Conservation (phyloP, 1,284 basidiomycete genomes). For the Athelia sp. region DNA sequence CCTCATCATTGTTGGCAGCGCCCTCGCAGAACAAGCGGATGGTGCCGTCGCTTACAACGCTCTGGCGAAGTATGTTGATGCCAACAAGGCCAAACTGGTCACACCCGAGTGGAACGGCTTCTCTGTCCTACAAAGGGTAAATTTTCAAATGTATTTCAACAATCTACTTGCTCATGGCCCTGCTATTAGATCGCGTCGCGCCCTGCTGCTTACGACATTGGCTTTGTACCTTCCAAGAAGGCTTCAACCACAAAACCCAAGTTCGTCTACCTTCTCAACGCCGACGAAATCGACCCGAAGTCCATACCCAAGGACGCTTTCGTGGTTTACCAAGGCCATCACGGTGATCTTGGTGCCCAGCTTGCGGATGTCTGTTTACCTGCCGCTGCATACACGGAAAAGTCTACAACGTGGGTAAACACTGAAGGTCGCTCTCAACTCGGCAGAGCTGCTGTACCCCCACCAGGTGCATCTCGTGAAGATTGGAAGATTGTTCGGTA, state of each 20-base stretch:
- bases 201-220: constrained; percentile 93
- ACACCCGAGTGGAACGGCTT: constrained; percentile 96
- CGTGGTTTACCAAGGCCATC: constrained; percentile 99
- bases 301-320: constrained; percentile 94
- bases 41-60: constrained; percentile 78
- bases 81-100: constrained; percentile 72
- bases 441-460: constrained; percentile 90
- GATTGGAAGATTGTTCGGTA: constrained; percentile 99
- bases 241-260: constrained; percentile 81
- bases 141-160: constrained; percentile 19
- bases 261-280: constrained; percentile 96
- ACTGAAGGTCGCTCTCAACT: constrained; percentile 94
- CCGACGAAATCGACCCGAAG: constrained; percentile 89
- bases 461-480: constrained; percentile 91
- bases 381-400: constrained; percentile 95
- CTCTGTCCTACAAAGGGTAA: constrained; percentile 87
- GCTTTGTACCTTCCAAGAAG: constrained; percentile 82
- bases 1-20: constrained; percentile 90
- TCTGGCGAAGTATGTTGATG: constrained; percentile 78
- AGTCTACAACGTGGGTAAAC: constrained; percentile 93
- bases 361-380: constrained; percentile 96
- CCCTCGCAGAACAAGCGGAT: constrained; percentile 83
- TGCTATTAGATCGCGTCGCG: constrained; percentile 77
- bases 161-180: background rate
- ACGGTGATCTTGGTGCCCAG: constrained; percentile 95